A percentile compares a stretch with the other conserved stretches of the same genome.
phyloP scores from a whole-genome alignment of 1,284 basidiomycete genomes.

The Irpex sp. region DNA sequence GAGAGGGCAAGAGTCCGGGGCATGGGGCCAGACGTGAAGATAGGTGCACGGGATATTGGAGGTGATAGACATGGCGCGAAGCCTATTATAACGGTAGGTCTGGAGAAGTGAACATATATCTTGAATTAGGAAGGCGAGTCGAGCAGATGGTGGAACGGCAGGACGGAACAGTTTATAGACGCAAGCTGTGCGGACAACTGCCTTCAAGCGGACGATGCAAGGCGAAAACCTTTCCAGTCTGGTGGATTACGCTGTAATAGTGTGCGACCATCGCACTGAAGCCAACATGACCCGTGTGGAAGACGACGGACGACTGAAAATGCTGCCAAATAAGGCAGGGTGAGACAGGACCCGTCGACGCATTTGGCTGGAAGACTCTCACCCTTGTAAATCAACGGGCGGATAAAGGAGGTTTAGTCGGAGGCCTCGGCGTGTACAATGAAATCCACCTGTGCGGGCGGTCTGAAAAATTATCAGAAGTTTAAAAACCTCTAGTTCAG shows the following conservation, averaged over 20 bases:
- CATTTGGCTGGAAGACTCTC: constrained; percentile 11
- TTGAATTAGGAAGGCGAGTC: constrained; percentile 10
- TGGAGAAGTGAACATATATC: constrained; percentile 8
- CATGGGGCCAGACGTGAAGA: constrained; percentile 6
- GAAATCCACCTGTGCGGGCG: neutral
- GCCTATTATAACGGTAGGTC: constrained; percentile 10
- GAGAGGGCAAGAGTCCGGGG: constrained; percentile 6
- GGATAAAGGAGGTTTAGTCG: constrained; percentile 17
- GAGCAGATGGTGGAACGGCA: constrained; percentile 1
- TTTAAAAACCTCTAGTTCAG: neutral
- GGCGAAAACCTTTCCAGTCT: neutral
- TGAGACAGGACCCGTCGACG: constrained; percentile 5
- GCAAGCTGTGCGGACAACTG: constrained; percentile 11
- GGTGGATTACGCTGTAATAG: neutral
- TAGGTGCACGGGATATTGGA: constrained; percentile 4
- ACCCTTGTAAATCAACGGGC: constrained; percentile 10
- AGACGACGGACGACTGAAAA: constrained; percentile 12
- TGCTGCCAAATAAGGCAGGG: constrained; percentile 14
- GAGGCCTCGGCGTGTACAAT: constrained; percentile 1
- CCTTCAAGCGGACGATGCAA: constrained; percentile 11
- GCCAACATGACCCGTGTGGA: constrained; percentile 7
- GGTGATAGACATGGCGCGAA: constrained; percentile 12
- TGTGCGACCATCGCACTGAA: constrained; percentile 13
- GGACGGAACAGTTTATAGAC: constrained; percentile 5
- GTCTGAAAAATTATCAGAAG: neutral